Base-by-base conservation (phyloP, 805 yeast genomes). In the Torulaspora indica region DNA sequence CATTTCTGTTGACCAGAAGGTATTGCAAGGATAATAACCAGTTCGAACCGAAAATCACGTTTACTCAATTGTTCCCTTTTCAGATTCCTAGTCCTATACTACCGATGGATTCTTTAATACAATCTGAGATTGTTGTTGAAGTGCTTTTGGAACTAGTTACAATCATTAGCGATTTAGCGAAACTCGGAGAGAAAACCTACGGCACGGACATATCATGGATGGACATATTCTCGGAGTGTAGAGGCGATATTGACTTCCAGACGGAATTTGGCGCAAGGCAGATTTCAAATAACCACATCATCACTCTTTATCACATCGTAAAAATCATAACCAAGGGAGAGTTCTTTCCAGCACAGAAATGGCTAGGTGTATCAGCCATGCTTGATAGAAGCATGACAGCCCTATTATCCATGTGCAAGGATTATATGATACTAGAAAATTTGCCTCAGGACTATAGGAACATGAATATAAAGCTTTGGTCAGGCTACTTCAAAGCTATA, bases 51-150 rank as follows among this genome's bases (percentile, higher is more conserved):
- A 80, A 76, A 64, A 75, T 87, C 66, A 73, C 79, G 0, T 84
- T 81, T 57, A 81, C 87, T 0, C 73, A 71, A 22, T 65, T 86
- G 32, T 89, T 87, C 68, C 95, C 93, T 7, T 70, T 72, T 23
- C 62, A 66, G 12, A 77, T 75, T 55, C 95, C 95, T 13, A 81
- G 82, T 57, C 66, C 67, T 38, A 81, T 78, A 34, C 56, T 72
- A 24, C 78, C 90, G 0, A 76, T 85, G 52, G 95, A 88, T 57
- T 82, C 95, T 0, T 71, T 81, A 35, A 84, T 85, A 14, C 77
- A 79, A 49, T 85, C 82, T 49, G 85, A 80, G 51, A 68, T 73
- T 1, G 70, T 84, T 45, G 86, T 81, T 22, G 96, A 88, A 59
- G 71, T 83, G 2, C 66, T 87, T 42, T 67, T 85, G 33, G 96